phyloP scores from a whole-genome alignment of 805 yeast species.

The Priceomyces haplophilus region DNA sequence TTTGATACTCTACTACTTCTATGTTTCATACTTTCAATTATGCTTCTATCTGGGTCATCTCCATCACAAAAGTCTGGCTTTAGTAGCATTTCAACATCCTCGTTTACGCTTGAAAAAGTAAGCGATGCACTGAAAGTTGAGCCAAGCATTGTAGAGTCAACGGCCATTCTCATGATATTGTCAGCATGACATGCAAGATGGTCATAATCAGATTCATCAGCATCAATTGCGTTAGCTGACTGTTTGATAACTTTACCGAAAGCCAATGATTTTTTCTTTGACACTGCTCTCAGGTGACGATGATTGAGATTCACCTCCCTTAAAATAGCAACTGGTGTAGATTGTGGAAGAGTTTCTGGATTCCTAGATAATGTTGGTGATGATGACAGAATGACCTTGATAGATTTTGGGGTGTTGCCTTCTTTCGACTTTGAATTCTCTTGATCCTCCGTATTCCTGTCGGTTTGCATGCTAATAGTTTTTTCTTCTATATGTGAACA shows the following conservation, averaged over 20 bases:
- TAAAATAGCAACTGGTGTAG: slow-evolving; percentile 25
- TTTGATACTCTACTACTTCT: slow-evolving; percentile 13
- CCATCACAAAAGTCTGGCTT: slow-evolving; percentile 13
- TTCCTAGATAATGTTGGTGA: slow-evolving; percentile 18
- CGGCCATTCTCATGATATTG: slow-evolving; percentile 45
- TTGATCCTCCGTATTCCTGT: slow-evolving; percentile 5
- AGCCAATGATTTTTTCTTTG: background rate
- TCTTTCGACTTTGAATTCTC: slow-evolving; percentile 2
- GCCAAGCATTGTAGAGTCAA: slow-evolving; percentile 45
- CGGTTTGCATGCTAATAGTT: no score
- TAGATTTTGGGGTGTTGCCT: slow-evolving; percentile 23
- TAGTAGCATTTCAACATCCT: slow-evolving; percentile 3
- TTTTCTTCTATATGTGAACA: background rate
- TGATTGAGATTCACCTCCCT: slow-evolving; percentile 17
- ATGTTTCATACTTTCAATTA: slow-evolving; percentile 15
- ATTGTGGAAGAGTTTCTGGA: slow-evolving; percentile 12
- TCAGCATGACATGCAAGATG: slow-evolving; percentile 46
- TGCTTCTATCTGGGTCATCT: slow-evolving; percentile 20
- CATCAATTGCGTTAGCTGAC: slow-evolving; percentile 2
- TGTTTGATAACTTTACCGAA: slow-evolving; percentile 1
- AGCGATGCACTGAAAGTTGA: slow-evolving; percentile 38
- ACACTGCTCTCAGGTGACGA: slow-evolving; percentile 11
- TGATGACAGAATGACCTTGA: slow-evolving; percentile 26
- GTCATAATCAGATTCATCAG: slow-evolving; percentile 29
- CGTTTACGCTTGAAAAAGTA: slow-evolving; percentile 20